Conservation (phyloP, 805 yeast genomes). For the Metschnikowia chrysomelidarum region DNA sequence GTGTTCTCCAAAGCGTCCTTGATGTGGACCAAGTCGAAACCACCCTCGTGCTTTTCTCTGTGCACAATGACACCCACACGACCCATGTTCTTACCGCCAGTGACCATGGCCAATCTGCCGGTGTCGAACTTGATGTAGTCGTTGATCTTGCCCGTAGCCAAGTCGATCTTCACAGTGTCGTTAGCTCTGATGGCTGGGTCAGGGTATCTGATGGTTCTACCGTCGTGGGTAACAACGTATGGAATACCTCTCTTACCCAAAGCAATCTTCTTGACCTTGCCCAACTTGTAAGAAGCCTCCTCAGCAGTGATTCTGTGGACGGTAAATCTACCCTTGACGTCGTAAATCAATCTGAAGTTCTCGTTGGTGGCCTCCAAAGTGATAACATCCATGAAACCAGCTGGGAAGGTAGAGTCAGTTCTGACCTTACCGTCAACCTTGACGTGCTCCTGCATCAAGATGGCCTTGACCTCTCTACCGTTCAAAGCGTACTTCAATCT, state of each 20-base stretch:
- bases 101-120: constrained; percentile 85
- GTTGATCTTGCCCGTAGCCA: constrained; percentile 91
- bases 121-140: constrained; percentile 90
- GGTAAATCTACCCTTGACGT: constrained; percentile 98
- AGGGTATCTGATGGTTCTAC: constrained; percentile 99
- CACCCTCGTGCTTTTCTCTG: constrained; percentile 98
- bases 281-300: constrained; percentile 98
- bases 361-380: constrained; percentile 97
- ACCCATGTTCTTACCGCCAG: constrained; percentile 99
- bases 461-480: constrained; percentile 98
- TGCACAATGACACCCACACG: constrained; percentile 94
- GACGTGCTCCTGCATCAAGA: constrained; percentile 96
- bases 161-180: constrained; percentile 97
- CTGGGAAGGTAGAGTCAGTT: constrained; percentile 98
- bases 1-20: constrained; percentile 94
- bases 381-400: constrained; percentile 99
- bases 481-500: constrained; percentile 97
- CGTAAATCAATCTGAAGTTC: constrained; percentile 98
- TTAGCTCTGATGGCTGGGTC: constrained; percentile 95
- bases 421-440: constrained; percentile 99
- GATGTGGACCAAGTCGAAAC: constrained; percentile 95
- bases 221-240: constrained; percentile 98
- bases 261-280: constrained; percentile 96
- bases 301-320: constrained; percentile 99
- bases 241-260: constrained; percentile 98